A percentile compares a stretch with the other conserved stretches of the same genome.
These are phyloP conservation scores for Solanum pimpinellifolium DNA, from an alignment of 257 asterid genomes.

Conservation along the genomic window DNA sequence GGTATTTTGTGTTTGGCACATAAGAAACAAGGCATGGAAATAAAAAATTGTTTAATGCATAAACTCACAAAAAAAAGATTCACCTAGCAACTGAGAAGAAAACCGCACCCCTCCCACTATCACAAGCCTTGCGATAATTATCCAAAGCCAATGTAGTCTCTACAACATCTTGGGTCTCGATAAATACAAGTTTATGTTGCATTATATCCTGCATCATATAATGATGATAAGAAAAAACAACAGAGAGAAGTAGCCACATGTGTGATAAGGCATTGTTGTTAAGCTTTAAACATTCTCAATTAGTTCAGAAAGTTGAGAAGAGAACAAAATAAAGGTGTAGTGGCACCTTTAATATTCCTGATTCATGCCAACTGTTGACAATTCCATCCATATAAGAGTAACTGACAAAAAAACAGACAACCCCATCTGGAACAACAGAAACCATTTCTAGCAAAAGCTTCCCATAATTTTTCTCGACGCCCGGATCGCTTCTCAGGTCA, in stretches of 20 bases:
- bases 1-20: neutral
- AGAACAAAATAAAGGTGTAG: neutral
- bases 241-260: neutral
- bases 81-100: constrained; percentile 99
- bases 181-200: constrained; percentile 96
- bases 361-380: constrained; percentile 96
- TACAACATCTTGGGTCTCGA: constrained; percentile 97
- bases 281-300: neutral
- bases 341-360: constrained; percentile 80
- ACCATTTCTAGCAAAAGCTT: constrained; percentile 95
- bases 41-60: neutral
- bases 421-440: constrained; percentile 93
- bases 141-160: constrained; percentile 97
- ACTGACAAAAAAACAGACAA: constrained; percentile 95
- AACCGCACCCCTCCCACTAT: constrained; percentile 99
- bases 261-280: neutral
- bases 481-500: constrained; percentile 97
- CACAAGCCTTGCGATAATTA: constrained; percentile 96
- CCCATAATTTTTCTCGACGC: constrained; percentile 94
- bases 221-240: neutral
- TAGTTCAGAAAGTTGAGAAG: neutral
- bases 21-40: neutral
- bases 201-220: constrained; percentile 70
- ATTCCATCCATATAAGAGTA: constrained; percentile 98
- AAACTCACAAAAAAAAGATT: neutral